Evolutionary conservation across 2,329 filamentous ascomycete genomes (phyloP).

Genomic region (Ophiocordyceps robertsii): DNA sequence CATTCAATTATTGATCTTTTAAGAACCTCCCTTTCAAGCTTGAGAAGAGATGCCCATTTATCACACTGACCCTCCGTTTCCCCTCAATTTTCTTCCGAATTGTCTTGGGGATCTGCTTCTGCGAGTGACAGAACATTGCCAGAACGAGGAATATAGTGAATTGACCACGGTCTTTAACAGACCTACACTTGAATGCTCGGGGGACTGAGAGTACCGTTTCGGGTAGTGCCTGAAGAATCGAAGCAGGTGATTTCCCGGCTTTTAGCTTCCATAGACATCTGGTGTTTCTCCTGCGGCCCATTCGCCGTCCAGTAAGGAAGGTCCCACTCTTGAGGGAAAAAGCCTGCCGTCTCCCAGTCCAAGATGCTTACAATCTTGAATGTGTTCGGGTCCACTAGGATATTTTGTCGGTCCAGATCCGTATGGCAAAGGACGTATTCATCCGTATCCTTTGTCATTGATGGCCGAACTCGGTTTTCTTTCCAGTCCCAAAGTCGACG

Average conservation of each 20-base stretch:
- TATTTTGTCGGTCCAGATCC: slow-evolving; percentile 1
- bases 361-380: slow-evolving; percentile 1
- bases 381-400: neutral
- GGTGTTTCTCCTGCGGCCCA: neutral
- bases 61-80: neutral
- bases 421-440: neutral
- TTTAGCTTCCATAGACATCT: neutral
- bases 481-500: neutral
- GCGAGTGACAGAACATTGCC: neutral
- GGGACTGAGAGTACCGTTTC: neutral
- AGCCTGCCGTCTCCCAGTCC: slow-evolving; percentile 1
- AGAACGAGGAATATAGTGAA: neutral
- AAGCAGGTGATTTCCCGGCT: neutral
- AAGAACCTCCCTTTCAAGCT: no score
- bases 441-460: neutral
- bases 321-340: neutral
- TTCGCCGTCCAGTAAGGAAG: neutral
- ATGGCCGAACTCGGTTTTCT: neutral
- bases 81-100: neutral
- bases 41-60: neutral
- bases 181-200: neutral
- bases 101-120: neutral
- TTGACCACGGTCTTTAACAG: neutral
- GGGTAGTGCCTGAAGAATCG: neutral
- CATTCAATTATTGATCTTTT: no score